phyloP scores from a whole-genome alignment of 208 protist species.

The Leishmania arabica region DNA sequence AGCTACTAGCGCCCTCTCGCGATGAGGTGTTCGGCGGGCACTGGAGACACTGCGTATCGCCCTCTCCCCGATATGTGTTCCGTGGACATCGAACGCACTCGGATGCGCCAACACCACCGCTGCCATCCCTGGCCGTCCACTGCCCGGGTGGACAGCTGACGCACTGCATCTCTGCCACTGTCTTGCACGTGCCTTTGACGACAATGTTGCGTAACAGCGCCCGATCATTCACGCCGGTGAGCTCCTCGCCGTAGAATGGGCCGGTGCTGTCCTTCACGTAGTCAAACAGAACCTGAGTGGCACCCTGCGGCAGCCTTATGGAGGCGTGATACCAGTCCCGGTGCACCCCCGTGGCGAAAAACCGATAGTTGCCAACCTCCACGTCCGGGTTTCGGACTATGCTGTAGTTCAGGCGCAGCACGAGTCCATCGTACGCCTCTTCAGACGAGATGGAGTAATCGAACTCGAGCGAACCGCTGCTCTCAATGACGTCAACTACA shows the following conservation, averaged over 20 bases:
- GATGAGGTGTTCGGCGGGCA: not conserved
- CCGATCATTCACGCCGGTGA: constrained; percentile 10
- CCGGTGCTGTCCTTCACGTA: constrained; percentile 6
- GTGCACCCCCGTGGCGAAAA: not conserved
- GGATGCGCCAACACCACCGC: not conserved
- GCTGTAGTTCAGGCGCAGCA: not conserved
- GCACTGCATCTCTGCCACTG: not conserved
- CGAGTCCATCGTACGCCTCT: constrained; percentile 4
- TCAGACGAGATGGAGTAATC: constrained; percentile 14
- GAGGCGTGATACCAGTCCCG: not conserved
- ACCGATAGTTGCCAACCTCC: not conserved
- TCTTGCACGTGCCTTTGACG: not conserved
- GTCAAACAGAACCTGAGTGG: not conserved
- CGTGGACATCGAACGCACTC: not conserved
- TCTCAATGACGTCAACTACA: not conserved
- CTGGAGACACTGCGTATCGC: not conserved
- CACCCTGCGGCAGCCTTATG: not conserved
- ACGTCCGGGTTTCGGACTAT: not conserved
- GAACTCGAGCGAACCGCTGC: constrained; percentile 4
- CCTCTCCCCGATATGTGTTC: not conserved
- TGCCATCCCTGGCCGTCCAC: not conserved
- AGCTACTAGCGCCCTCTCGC: not conserved
- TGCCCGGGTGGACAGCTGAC: not conserved
- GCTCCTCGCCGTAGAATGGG: not conserved
- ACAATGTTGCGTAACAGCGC: constrained; percentile 5